Conservation (phyloP, 176 grass and related monocot species). For the Oropetium thomaeum region DNA sequence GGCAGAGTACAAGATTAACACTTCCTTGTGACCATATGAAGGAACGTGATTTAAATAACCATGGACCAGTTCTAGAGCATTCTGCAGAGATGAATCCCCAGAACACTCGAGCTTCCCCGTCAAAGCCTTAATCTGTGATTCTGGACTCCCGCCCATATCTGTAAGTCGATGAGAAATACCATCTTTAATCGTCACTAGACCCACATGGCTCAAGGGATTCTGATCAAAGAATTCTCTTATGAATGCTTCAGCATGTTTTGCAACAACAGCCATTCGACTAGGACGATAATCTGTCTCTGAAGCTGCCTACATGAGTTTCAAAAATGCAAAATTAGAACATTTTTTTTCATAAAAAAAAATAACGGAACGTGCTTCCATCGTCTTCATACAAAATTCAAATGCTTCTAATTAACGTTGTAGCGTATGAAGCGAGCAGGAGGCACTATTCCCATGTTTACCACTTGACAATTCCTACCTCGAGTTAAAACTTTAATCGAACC, state of each 20-base stretch:
- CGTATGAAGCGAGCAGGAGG: background rate
- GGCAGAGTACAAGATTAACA: constrained; percentile 81
- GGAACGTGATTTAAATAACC: constrained; percentile 87
- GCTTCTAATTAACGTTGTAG: background rate
- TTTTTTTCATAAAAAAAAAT: too few species aligned
- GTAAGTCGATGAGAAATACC: constrained; percentile 75
- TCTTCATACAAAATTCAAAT: background rate
- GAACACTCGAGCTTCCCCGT: constrained; percentile 95
- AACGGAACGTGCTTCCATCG: too few species aligned
- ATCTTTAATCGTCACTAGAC: constrained; percentile 77
- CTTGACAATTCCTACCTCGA: background rate
- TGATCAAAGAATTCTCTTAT: constrained; percentile 99
- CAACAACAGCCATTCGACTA: constrained; percentile 84
- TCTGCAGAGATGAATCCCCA: constrained; percentile 89
- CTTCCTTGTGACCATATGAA: constrained; percentile 91
- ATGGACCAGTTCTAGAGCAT: constrained; percentile 81
- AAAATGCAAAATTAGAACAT: background rate
- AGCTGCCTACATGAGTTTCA: constrained; percentile 62
- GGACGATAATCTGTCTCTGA: constrained; percentile 92
- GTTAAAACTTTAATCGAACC: background rate
- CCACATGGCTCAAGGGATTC: constrained; percentile 94
- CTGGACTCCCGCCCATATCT: constrained; percentile 87
- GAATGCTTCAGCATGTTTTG: constrained; percentile 72
- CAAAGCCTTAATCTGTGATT: constrained; percentile 86
- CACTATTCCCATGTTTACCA: background rate